Evolutionary conservation across 2,329 filamentous ascomycete genomes (phyloP).

Genomic region (Amauroascus niger): DNA sequence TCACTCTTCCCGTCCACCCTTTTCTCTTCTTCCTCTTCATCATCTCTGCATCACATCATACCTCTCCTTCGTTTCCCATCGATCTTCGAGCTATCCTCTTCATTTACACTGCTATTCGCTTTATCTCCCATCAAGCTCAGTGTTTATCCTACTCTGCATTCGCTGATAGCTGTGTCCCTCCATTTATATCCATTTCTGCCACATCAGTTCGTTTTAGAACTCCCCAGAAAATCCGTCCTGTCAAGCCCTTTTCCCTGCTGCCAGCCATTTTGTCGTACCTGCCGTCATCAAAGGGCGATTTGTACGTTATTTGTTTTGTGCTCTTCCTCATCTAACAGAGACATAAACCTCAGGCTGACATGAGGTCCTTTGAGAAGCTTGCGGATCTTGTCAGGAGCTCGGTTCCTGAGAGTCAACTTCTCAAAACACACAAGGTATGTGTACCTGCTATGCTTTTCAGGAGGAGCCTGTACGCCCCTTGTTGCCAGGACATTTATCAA

Average conservation of each 20-base stretch:
- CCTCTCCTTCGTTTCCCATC: constrained; percentile 15
- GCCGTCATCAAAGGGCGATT: neutral
- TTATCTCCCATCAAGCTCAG: constrained; percentile 3
- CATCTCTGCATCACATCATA: constrained; percentile 12
- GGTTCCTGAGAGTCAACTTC: neutral
- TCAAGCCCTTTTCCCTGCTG: constrained; percentile 14
- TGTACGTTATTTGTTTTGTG: constrained; percentile 2
- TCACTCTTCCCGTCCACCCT: constrained; percentile 12
- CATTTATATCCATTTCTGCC: constrained; percentile 16
- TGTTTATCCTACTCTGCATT: constrained; percentile 11
- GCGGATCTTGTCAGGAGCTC: constrained; percentile 6
- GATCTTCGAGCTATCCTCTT: constrained; percentile 8
- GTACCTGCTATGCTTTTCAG: neutral
- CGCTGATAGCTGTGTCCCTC: constrained; percentile 3
- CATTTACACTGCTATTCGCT: constrained; percentile 13
- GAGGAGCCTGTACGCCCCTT: neutral
- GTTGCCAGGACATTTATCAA: too few species aligned
- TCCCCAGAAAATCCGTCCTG: constrained; percentile 26
- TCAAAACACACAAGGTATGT: neutral
- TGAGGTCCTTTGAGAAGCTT: constrained; percentile 15
- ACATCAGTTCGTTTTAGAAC: constrained; percentile 18
- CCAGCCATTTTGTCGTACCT: neutral
- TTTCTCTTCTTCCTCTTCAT: constrained; percentile 18
- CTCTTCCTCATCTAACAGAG: neutral
- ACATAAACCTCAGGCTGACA: constrained; percentile 9